These are phyloP conservation scores for Flaveria linearis DNA, from an alignment of 129 eudicot genomes.

Conservation along the genomic window DNA sequence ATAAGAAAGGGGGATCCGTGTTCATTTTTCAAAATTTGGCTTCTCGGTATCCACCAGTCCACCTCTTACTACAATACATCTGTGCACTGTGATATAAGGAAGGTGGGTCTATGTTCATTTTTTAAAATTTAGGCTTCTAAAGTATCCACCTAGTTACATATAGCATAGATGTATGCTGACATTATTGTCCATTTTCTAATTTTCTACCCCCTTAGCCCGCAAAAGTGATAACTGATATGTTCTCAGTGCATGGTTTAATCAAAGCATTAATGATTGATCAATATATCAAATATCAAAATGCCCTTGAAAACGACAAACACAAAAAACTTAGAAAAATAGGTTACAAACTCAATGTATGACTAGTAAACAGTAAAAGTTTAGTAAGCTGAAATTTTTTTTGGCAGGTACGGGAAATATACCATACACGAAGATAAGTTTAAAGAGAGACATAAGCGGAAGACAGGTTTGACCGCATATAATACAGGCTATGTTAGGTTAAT, in stretches of 20 bases:
- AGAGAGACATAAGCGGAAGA: neutral
- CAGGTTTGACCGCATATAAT: neutral
- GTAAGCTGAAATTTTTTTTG: neutral
- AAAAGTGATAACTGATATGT: neutral
- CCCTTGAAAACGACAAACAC: slow-evolving; percentile 1
- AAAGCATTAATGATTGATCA: neutral
- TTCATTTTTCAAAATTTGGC: neutral
- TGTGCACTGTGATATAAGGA: neutral
- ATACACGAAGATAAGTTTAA: neutral
- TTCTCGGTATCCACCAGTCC: neutral
- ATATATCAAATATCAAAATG: neutral
- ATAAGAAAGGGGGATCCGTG: neutral
- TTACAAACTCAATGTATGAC: neutral
- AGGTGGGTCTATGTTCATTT: no score
- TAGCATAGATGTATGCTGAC: neutral
- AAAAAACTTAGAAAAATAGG: neutral
- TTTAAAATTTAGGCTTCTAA: no score
- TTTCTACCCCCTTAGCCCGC: slow-evolving; percentile 8
- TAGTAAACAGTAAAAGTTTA: neutral
- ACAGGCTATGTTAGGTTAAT: neutral
- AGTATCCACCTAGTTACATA: slow-evolving; percentile 5
- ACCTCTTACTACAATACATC: no score
- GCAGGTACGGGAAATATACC: neutral
- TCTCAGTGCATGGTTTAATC: neutral
- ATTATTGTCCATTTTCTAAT: neutral